A percentile compares a stretch with the other conserved stretches of the same genome.
Evolutionary conservation across 352 stramenopile genomes (phyloP).

Genomic region (Globisporangium camurandrum): DNA sequence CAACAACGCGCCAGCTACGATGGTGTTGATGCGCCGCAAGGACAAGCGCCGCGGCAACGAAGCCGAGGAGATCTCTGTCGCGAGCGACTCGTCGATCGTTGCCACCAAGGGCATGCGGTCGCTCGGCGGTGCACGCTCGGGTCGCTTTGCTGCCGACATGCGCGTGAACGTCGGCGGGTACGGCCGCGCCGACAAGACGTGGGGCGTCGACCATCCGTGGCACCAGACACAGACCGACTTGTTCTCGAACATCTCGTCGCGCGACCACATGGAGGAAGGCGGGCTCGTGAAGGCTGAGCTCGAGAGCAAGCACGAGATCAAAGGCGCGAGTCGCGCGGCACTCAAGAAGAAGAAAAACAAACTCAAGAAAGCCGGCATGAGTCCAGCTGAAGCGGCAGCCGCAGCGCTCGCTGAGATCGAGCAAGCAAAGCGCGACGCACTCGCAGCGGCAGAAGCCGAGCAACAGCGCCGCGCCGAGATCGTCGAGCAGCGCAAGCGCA

Average conservation of each 20-base stretch:
- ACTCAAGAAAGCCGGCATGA: constrained; percentile 53
- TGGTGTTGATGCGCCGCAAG: constrained; percentile 65
- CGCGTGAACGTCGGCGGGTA: constrained; percentile 63
- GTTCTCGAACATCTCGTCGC: constrained; percentile 33
- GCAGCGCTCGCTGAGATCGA: constrained; percentile 22
- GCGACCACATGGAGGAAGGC: constrained; percentile 65
- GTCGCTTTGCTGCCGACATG: constrained; percentile 77
- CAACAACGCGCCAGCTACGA: constrained; percentile 19
- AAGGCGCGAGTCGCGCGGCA: constrained; percentile 55
- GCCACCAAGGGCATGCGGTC: constrained; percentile 64
- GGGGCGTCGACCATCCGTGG: constrained; percentile 73
- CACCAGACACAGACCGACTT: constrained; percentile 51
- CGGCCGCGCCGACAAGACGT: constrained; percentile 69
- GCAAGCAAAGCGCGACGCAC: constrained; percentile 20
- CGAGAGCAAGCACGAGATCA: constrained; percentile 24
- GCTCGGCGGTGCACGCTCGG: constrained; percentile 35
- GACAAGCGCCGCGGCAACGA: constrained; percentile 69
- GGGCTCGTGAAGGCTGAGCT: constrained; percentile 25
- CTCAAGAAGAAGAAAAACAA: constrained; percentile 76
- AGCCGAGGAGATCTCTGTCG: constrained; percentile 45
- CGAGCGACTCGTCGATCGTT: constrained; percentile 55
- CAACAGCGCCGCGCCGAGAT: constrained; percentile 15
- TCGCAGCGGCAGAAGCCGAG: constrained; percentile 8
- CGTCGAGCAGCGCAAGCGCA: constrained; percentile 17
- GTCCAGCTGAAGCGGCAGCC: constrained; percentile 18